Conservation (phyloP, 305 asterid genomes). For the Fraxinus velutina region DNA sequence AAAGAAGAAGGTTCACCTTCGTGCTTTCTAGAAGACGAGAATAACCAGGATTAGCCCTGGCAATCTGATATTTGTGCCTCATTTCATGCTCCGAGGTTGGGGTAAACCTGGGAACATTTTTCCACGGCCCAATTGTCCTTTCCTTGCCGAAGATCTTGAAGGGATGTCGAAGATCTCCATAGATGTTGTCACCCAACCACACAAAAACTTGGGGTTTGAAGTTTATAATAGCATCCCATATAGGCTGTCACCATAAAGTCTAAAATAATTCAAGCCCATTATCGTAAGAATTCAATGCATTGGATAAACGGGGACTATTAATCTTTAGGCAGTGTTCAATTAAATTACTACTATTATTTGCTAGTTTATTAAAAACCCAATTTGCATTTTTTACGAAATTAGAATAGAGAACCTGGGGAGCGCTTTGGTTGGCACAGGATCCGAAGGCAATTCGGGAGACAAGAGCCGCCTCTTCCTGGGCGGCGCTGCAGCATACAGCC, state of each 20-base stretch:
- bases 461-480: constrained; percentile 3
- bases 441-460: constrained; percentile 33
- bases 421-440: constrained; percentile 36
- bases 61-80: constrained; percentile 17
- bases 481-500: neutral
- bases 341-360: neutral
- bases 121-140: constrained; percentile 37
- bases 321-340: neutral
- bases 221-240: constrained; percentile 26
- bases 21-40: constrained; percentile 20
- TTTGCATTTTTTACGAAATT: neutral
- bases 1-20: constrained; percentile 17
- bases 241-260: constrained; percentile 20
- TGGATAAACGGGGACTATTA: neutral
- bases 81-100: constrained; percentile 30
- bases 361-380: neutral
- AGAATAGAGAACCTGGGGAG: constrained; percentile 21
- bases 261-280: neutral
- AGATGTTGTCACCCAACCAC: constrained; percentile 35
- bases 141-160: constrained; percentile 31
- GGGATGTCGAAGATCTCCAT: constrained; percentile 30
- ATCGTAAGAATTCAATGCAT: neutral
- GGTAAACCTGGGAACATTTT: constrained; percentile 29
- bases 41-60: constrained; percentile 26
- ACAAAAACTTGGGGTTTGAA: constrained; percentile 32